Percentiles rank a stretch among this genome's conserved stretches.
Conservation (phyloP, 2,329 filamentous ascomycete species). For the Colletotrichum liaoningense region DNA sequence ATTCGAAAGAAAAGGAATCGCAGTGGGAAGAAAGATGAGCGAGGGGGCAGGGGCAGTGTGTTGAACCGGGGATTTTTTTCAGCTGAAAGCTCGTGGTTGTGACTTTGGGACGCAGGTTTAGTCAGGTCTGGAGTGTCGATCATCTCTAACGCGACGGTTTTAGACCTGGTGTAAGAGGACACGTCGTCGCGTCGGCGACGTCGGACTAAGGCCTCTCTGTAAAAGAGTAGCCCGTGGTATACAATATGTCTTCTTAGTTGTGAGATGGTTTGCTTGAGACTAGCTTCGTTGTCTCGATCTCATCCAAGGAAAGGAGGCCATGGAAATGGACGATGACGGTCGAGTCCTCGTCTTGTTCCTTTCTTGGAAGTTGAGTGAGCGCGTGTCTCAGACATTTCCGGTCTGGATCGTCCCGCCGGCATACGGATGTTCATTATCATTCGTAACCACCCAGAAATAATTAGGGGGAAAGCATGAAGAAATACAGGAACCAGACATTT, state of each 20-base stretch:
- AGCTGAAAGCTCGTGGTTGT: neutral
- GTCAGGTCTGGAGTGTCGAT: neutral
- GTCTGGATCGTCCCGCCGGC: neutral
- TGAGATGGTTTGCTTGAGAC: neutral
- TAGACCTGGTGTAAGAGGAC: neutral
- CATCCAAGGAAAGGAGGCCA: neutral
- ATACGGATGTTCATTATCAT: neutral
- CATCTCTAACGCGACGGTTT: neutral
- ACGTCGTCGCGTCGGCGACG: neutral
- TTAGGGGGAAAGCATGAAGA: neutral
- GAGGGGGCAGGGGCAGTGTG: neutral
- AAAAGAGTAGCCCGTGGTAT: neutral
- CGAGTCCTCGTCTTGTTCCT: neutral
- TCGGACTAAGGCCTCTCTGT: neutral
- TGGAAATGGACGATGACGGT: neutral
- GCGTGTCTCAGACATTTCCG: conserved; percentile 1
- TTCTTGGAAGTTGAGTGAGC: neutral
- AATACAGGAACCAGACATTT: neutral
- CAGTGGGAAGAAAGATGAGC: neutral
- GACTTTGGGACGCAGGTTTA: neutral
- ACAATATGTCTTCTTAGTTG: no score
- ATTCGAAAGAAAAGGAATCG: neutral
- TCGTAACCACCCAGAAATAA: neutral
- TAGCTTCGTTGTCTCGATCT: neutral
- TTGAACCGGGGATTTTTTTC: neutral